Evolutionary conservation across 2,329 filamentous ascomycete species (phyloP).

Genomic region (Microsporum audouinii): DNA sequence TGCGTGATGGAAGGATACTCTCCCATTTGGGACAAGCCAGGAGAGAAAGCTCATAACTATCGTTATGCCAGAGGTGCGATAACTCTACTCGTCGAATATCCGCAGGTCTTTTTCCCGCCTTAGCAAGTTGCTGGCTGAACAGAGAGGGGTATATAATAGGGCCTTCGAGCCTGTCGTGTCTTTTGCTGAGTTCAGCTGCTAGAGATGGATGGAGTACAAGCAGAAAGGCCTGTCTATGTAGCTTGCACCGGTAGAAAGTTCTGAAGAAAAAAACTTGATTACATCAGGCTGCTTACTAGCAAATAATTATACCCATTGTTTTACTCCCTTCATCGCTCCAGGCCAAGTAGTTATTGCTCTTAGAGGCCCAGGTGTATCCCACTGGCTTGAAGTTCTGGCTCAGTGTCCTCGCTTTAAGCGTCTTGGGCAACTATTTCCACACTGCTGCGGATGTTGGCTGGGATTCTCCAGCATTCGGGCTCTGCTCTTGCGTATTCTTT

Average conservation of each 20-base stretch:
- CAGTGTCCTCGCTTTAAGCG: constrained; percentile 10
- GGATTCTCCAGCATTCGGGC: constrained; percentile 18
- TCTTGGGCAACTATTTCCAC: constrained; percentile 22
- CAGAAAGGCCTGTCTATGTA: no score
- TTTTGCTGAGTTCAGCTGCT: no score
- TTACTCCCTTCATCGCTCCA: no score
- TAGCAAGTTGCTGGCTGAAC: neutral
- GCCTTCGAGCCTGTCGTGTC: neutral
- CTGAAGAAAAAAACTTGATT: no score
- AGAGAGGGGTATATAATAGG: neutral
- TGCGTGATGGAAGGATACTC: constrained; percentile 33
- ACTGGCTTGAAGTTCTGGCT: constrained; percentile 5
- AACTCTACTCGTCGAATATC: neutral
- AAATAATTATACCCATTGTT: no score
- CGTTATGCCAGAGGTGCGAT: neutral
- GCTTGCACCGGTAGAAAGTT: no score
- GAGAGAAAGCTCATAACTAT: constrained; percentile 25
- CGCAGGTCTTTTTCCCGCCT: neutral
- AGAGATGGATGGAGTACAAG: no score
- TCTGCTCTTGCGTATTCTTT: constrained; percentile 18
- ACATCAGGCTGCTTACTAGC: no score
- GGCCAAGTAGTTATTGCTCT: no score
- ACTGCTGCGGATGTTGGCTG: constrained; percentile 22
- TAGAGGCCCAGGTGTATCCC: neutral
- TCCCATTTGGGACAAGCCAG: constrained; percentile 28